Base-by-base conservation (phyloP, 2,329 filamentous ascomycete genomes). In the Thyridium curvatum region DNA sequence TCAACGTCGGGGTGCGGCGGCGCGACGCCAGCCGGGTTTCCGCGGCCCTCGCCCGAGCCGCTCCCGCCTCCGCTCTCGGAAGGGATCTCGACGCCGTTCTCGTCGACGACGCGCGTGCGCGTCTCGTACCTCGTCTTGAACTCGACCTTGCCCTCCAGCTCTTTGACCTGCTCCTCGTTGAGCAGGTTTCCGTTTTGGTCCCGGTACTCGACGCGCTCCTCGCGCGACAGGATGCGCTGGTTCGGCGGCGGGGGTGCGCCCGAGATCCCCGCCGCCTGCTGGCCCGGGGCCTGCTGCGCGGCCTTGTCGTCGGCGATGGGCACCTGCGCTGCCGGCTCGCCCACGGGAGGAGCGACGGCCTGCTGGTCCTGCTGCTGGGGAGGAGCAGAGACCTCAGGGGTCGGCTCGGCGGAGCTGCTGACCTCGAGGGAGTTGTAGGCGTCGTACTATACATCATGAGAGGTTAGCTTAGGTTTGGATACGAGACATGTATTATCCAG, bases 111-210 rank as follows among this genome's bases (percentile, higher is more conserved):
- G 41, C 87, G 82, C 8, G 89, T 96, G 47, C 86, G 78, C n/a
- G 91, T 96, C 71, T 97, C 91, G 59, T 96, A 96, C 49, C 84
- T 84, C 12, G 93, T 97, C 67, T 94, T 82, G 67, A 98, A 96
- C 53, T 88, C 87, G 43, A 97, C 90, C 64, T 95, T 94, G 53
- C 91, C 93, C 60, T 91, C 78, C 26, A 98, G 77, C 15, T 77
- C 78, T 53, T 84, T 79, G 42, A 98, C 89, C 58, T 95, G 79
- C 54, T 89, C 85, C 39, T 84, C 79, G 54, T 91, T 71, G 26
- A 98, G 76, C 26, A 97, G 61, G 55, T 96, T 96, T 48, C 93
- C 93, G 51, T 94, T 74, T 61, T 96, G 87, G 60, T 97, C 93
- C 39, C 93, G 85, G 66, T 95, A 98, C 65, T 97, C 93, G 34